Base-by-base conservation (phyloP, 345 rosid genomes). In the Arabis alpina region DNA sequence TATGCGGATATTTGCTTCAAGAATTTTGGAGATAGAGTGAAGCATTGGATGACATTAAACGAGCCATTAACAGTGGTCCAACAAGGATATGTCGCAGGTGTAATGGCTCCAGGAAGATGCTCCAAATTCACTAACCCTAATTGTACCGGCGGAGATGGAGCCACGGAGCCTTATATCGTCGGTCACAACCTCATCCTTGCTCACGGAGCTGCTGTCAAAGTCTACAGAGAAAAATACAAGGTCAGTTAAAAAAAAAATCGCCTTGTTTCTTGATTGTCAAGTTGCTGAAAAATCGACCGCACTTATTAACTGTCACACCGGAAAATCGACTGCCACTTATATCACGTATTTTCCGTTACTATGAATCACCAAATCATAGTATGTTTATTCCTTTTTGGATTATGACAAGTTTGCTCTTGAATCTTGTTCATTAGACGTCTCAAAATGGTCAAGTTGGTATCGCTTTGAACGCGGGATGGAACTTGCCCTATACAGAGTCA, bases 401-500 rank as follows among this genome's bases (percentile, higher is more conserved):
- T 24, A 2, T 52, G 27, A 61, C 19, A 25, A 49, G 14, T 15
- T 0, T 34, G 32, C 25, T 54, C 34, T 41, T 34, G 0, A 34
- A 56, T 56, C 30, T 52, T 16, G 56, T 61, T 39, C 5, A 11
- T 58, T 16, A 68, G 87, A 75, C 56, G 9, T 48, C 77, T 54
- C 85, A 82, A 55, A 68, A 84, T 6, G 88, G 88, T 51, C 34
- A 52, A 14, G 66, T 82, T 1, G 88, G 88, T 30, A 84, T 80
- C 4, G 70, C 80, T 13, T 14, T 81, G 10, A 59, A 61, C 45
- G 27, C 81, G 0, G 70, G 45, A 6, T 84, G 84, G 84, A 61
- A 65, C 53, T 80, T 76, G 10, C 88, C 88, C 0, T 79, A 82
- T 12, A 43, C 75, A 55, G 64, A 78, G 43, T 51, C 83, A 2